Conservation (phyloP, 192 early-diverging fungal species). For the Gorgonomyces haynaldii region DNA sequence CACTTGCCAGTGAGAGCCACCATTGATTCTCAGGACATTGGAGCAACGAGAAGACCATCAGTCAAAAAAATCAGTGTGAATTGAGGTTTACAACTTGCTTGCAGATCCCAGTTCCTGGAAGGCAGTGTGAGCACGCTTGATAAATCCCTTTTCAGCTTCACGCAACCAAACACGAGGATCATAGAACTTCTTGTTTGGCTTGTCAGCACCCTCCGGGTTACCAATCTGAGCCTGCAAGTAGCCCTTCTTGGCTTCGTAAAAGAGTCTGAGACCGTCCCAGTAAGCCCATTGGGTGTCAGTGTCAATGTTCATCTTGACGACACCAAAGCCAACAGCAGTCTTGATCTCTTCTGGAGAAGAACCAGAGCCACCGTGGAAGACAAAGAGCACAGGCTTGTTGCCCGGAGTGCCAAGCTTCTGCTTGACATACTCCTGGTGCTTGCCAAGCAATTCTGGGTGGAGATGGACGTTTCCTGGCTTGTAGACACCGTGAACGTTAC, state of each 20-base stretch:
- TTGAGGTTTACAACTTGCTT: slow-evolving; percentile 11
- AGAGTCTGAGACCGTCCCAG: slow-evolving; percentile 59
- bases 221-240: slow-evolving; percentile 89
- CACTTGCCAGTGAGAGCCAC: slow-evolving; percentile 12
- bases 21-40: no score
- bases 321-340: slow-evolving; percentile 69
- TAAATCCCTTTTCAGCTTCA: slow-evolving; percentile 80
- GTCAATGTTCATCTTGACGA: slow-evolving; percentile 99
- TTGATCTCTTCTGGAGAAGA: slow-evolving; percentile 67
- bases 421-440: slow-evolving; percentile 76
- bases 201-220: slow-evolving; percentile 78
- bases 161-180: slow-evolving; percentile 91
- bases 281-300: slow-evolving; percentile 98
- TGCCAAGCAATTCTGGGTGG: slow-evolving; percentile 81
- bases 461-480: slow-evolving; percentile 90
- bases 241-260: slow-evolving; percentile 76
- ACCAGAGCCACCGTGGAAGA: slow-evolving; percentile 97
- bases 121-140: slow-evolving; percentile 66
- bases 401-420: slow-evolving; percentile 46
- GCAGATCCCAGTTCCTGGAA: slow-evolving; percentile 57
- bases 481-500: slow-evolving; percentile 95
- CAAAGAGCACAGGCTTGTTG: slow-evolving; percentile 82
- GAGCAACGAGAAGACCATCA: no score
- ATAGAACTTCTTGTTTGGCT: slow-evolving; percentile 99
- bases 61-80: not conserved